Evolutionary conservation across 164 flowering plant species (phyloP), one percentile per base, ranked within the genome.

Genomic region (Vitis riparia): DNA sequence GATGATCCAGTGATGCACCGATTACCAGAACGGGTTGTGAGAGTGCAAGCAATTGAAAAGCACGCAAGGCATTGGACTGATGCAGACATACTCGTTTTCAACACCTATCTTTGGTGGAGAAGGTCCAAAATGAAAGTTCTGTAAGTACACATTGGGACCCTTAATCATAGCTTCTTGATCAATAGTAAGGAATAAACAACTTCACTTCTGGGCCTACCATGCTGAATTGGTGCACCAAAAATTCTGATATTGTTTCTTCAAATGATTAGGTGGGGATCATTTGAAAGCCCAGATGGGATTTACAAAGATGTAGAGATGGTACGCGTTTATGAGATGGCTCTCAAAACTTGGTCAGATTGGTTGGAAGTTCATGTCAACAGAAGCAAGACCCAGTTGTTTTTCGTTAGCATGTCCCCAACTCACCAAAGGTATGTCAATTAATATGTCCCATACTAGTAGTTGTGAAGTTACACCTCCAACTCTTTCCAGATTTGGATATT

Each of bases 101-200:
- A 92, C 64, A 71, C 94, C 23, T 94, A 84, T 16, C 79, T 86
- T 1, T 92, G 98, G 98, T 94, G 98, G 98, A 79, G 76, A 79
- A 77, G 86, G 23, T 72, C 85, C 59, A 47, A 71, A 52, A 91
- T 93, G 89, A 87, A 84, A 47, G 76, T 83, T 27, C 29, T 86
- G 89, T 89, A 72, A 87, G 94, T 83, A 64, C 29, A 11, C 32
- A 44, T 62, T 58, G 44, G 6, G 7, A 6, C 44, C 44, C 44
- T 37, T 37, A 37, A 37, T 37, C 6, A 37, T 37, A 23, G 27
- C 27, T 23, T 23, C 27, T 23, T 23, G 27, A 23, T 23, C 27
- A 23, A 23, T 23, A 23, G 27, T 23, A 23, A 23, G 27, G 27
- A 23, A 23, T 23, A 23, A 0, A 37, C 7, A 37, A 37, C 44